phyloP scores from a whole-genome alignment of 1,139 yeast genomes.

The Arxiozyma slooffiae region DNA sequence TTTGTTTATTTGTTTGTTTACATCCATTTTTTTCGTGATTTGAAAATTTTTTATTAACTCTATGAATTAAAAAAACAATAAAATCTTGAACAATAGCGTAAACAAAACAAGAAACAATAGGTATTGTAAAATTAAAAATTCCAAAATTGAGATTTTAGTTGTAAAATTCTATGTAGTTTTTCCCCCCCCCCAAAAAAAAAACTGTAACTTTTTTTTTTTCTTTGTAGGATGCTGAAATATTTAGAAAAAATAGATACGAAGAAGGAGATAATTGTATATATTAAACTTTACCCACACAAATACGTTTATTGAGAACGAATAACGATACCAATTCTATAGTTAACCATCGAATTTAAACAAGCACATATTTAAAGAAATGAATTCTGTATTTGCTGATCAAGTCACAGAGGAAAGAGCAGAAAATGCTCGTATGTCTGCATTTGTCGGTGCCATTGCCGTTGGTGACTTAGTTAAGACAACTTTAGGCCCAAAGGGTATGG shows the following conservation, averaged over 20 bases:
- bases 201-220: background rate
- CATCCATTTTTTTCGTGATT: too few relatives aligned
- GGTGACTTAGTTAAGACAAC: conserved; percentile 95
- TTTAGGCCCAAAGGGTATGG: conserved; percentile 98
- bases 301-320: background rate
- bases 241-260: background rate
- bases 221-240: too few relatives aligned
- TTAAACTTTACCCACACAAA: background rate
- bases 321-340: background rate
- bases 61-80: too few relatives aligned
- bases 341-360: background rate
- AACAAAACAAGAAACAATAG: too few relatives aligned
- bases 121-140: too few relatives aligned
- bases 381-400: conserved; percentile 88
- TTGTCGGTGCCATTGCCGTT: conserved; percentile 97
- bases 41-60: too few relatives aligned
- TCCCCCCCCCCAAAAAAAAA: too few relatives aligned
- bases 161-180: too few relatives aligned
- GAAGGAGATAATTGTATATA: background rate
- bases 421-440: conserved; percentile 93
- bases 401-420: conserved; percentile 97
- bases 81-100: too few relatives aligned
- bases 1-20: too few relatives aligned
- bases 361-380: conserved; percentile 35
- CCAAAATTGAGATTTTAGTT: too few relatives aligned